Percentiles rank a stretch among this genome's conserved stretches.
Evolutionary conservation across 2,329 filamentous ascomycete species (phyloP).

Genomic region (Tolypocladium ovalisporum): DNA sequence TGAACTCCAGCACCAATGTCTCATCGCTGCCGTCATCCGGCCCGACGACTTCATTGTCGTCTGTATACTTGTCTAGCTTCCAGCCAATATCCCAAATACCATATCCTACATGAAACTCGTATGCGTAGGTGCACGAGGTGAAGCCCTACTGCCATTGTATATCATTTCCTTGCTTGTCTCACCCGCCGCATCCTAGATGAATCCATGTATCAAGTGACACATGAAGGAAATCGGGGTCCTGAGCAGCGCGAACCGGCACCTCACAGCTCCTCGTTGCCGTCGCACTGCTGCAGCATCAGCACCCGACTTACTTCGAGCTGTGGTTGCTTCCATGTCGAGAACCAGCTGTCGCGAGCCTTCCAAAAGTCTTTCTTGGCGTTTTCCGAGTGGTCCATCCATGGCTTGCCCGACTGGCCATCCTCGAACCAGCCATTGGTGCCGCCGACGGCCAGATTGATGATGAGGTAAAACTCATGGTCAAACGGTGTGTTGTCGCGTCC

Average conservation of each 20-base stretch:
- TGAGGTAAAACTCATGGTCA: constrained; percentile 65
- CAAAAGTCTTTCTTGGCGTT: constrained; percentile 70
- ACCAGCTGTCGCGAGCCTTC: constrained; percentile 54
- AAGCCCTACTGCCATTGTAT: background rate
- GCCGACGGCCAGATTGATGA: constrained; percentile 66
- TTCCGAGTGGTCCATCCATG: constrained; percentile 61
- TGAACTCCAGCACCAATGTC: background rate
- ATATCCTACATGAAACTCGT: background rate
- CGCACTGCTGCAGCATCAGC: constrained; percentile 59
- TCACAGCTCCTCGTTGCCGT: constrained; percentile 44
- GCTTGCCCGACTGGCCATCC: constrained; percentile 61
- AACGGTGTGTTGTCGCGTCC: constrained; percentile 57
- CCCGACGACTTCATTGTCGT: background rate
- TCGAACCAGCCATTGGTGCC: constrained; percentile 77
- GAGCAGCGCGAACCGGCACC: background rate
- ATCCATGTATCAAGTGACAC: background rate
- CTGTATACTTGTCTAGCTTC: background rate
- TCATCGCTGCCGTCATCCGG: background rate
- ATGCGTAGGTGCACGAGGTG: background rate
- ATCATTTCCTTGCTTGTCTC: background rate
- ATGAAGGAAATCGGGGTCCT: too few relatives aligned
- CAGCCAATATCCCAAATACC: background rate
- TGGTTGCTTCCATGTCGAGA: constrained; percentile 59
- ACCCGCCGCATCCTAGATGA: background rate
- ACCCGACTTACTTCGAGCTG: constrained; percentile 61